Evolutionary conservation across 768 basidiomycete species (phyloP).

Genomic region (Podaxis sp.): DNA sequence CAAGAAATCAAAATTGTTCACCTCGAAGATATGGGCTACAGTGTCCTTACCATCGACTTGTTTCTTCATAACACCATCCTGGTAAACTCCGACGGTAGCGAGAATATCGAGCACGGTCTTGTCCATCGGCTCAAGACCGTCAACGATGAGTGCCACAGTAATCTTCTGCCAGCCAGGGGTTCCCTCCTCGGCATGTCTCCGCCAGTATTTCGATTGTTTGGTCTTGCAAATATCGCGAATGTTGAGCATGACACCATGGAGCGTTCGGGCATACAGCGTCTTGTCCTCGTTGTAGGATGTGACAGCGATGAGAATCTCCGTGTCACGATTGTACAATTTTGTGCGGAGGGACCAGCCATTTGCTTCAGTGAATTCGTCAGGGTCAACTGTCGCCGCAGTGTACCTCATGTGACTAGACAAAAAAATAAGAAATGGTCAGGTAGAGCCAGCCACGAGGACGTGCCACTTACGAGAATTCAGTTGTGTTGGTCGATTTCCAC

Average conservation of each 20-base stretch:
- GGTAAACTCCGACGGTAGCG: slow-evolving; percentile 89
- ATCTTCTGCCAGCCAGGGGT: slow-evolving; percentile 90
- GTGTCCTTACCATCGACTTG: slow-evolving; percentile 85
- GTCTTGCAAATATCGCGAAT: slow-evolving; percentile 97
- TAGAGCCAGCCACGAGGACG: background rate
- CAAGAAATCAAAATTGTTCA: slow-evolving; percentile 26
- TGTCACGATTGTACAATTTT: slow-evolving; percentile 83
- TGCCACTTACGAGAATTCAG: slow-evolving; percentile 82
- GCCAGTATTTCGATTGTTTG: slow-evolving; percentile 92
- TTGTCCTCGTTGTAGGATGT: slow-evolving; percentile 95
- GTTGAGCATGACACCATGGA: slow-evolving; percentile 97
- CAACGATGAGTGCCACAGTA: slow-evolving; percentile 84
- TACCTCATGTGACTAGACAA: slow-evolving; percentile 81
- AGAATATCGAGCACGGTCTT: slow-evolving; percentile 89
- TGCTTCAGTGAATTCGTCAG: slow-evolving; percentile 80
- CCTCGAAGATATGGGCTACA: slow-evolving; percentile 95
- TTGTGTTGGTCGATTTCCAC: slow-evolving; percentile 69
- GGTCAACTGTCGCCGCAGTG: slow-evolving; percentile 88
- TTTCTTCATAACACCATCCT: slow-evolving; percentile 95
- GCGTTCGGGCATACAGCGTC: slow-evolving; percentile 83
- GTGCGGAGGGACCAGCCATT: slow-evolving; percentile 84
- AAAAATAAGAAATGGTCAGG: background rate
- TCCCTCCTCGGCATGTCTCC: slow-evolving; percentile 77
- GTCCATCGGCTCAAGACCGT: slow-evolving; percentile 94
- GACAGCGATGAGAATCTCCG: slow-evolving; percentile 92